Evolutionary conservation across 805 yeast genomes (phyloP).

Genomic region (Scheffersomyces lignosus): DNA sequence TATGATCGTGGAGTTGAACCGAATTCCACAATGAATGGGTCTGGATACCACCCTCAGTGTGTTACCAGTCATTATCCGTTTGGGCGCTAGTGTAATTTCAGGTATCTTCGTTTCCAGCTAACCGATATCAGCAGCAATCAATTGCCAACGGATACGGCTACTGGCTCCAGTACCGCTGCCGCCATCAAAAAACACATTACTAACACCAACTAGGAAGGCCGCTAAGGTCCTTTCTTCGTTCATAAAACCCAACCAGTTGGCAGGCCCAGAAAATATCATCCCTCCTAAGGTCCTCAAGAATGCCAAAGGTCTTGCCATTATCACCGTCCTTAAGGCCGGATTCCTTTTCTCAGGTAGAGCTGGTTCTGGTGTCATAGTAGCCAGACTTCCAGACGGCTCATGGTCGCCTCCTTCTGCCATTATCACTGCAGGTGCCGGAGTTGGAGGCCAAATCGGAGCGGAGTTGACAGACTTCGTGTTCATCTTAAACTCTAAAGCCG

Average conservation of each 20-base stretch:
- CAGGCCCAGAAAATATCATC: constrained; percentile 84
- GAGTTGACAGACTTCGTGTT: constrained; percentile 96
- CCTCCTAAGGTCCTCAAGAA: constrained; percentile 85
- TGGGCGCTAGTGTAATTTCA: too few species aligned
- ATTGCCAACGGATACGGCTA: too few species aligned
- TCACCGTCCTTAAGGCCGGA: constrained; percentile 96
- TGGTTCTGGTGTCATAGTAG: constrained; percentile 94
- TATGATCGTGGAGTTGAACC: constrained; percentile 19
- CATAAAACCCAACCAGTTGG: constrained; percentile 89
- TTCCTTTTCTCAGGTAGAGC: constrained; percentile 95
- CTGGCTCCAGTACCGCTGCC: too few species aligned
- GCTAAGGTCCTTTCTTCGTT: constrained; percentile 89
- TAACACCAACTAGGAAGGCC: constrained; percentile 72
- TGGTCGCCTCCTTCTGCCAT: constrained; percentile 99
- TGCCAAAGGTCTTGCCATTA: constrained; percentile 89
- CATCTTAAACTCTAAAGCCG: constrained; percentile 80
- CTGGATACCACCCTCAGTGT: too few species aligned
- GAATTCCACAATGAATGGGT: too few species aligned
- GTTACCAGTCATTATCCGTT: too few species aligned
- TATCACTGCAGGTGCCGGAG: constrained; percentile 97
- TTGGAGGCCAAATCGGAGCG: constrained; percentile 96
- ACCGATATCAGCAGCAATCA: too few species aligned
- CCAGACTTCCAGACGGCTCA: constrained; percentile 88
- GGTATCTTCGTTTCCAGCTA: too few species aligned
- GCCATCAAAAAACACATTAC: too few species aligned